These are phyloP conservation scores for Eucalyptus sideroxylon DNA, from an alignment of 345 rosid species.

Conservation along the genomic window DNA sequence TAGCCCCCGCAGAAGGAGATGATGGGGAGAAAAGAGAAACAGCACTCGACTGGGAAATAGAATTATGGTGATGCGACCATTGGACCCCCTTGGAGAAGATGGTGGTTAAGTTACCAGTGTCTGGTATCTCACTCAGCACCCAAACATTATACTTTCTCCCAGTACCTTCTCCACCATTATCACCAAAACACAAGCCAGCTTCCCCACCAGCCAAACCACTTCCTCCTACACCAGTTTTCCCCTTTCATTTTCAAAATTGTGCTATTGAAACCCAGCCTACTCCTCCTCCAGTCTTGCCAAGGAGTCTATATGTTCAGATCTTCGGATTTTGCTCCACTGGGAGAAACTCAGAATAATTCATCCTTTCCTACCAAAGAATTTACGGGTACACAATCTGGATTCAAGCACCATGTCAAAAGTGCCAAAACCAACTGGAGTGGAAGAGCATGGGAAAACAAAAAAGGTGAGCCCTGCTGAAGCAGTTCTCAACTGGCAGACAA, in stretches of 20 bases:
- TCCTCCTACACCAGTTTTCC: not conserved
- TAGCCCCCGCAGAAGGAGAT: not conserved
- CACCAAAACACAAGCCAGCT: not conserved
- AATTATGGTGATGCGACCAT: not conserved
- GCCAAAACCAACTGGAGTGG: not conserved
- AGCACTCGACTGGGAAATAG: not conserved
- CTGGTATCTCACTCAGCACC: not conserved
- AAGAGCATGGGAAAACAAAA: not conserved
- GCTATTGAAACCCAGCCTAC: not conserved
- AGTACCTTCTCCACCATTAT: not conserved
- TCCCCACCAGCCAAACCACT: not conserved
- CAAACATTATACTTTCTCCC: not conserved
- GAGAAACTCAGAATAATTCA: not conserved
- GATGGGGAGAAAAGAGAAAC: not conserved
- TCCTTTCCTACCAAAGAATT: not conserved
- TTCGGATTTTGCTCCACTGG: not conserved
- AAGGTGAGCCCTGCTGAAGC: not conserved
- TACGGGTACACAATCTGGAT: not conserved
- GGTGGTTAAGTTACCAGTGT: not conserved
- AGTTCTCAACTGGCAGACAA: not conserved
- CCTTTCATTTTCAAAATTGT: not conserved
- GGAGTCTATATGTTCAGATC: not conserved
- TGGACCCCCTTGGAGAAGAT: not conserved
- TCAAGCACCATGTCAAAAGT: not conserved
- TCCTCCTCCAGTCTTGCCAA: not conserved